Evolutionary conservation across 2,329 filamentous ascomycete species (phyloP), one percentile per base, ranked within the genome.

Genomic region (Claviceps africana): DNA sequence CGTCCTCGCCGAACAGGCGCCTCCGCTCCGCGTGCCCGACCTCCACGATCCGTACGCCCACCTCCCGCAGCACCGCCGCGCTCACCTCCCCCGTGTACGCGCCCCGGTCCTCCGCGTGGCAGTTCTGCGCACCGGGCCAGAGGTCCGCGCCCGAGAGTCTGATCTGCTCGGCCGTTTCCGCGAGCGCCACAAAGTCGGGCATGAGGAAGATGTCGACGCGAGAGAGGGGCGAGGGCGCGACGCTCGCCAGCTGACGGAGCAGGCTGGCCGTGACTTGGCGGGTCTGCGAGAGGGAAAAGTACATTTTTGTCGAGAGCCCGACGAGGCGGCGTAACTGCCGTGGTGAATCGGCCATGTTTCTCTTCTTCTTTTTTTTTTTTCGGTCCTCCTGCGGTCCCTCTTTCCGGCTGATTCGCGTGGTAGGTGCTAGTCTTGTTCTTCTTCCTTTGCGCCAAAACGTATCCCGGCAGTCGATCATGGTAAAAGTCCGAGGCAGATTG

Each of bases 21-120:
- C 86, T 74, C 5, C 88, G 77, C 68, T 94, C 88, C 1, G 88
- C 88, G 64, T 94, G 88, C 1, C 86, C 86, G 6, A 94, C 72
- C 62, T 90, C 86, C 10, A 93, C 83, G 48, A 94, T 77, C 19
- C 72, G 74, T 48, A 81, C 85, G 42, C 86, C 86, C 0, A 85
- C 74, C 53, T 85, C 78, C 48, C 72, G 70, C 25, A 95, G 72
- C 2, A 82, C 78, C 4, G 76, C 65, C 0, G 88, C 83, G 6
- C 85, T 88, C 33, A 90, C 78, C 61, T 88, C 85, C 51, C 88
- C 88, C 0, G 88, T 94, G 64, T 79, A 89, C 1, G 88, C 78
- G 53, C 88, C 88, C 45, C 69, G 66, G 59, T 85, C 77, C 57
- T 87, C 81, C 72, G 76, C 79, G 67, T 82, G 83, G 57, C 79